Percentiles rank a stretch among this genome's conserved stretches.
Evolutionary conservation across 257 asterid genomes (phyloP).

Genomic region (Solanum chmielewskii): DNA sequence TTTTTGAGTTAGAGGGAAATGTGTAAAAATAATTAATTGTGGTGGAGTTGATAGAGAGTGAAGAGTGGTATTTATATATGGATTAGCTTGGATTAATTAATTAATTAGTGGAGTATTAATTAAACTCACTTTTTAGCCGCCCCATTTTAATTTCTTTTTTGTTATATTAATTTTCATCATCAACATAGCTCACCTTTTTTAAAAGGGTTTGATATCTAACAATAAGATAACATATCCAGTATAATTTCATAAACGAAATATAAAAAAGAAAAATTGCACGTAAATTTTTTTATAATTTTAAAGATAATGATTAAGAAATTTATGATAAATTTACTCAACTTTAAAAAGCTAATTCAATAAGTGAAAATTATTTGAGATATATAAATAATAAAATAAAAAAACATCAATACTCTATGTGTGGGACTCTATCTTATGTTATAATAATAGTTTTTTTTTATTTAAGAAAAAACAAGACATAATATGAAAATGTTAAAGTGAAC

Average conservation of each 20-base stretch:
- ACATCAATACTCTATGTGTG: neutral
- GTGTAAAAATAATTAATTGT: neutral
- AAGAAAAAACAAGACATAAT: neutral
- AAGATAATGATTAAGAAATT: neutral
- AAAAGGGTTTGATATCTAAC: neutral
- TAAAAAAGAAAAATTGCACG: accelerated
- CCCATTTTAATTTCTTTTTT: neutral
- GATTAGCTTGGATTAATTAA: neutral
- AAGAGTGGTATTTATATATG: neutral
- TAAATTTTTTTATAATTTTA: neutral
- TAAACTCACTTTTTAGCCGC: neutral
- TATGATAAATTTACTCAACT: neutral
- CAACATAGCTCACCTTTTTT: neutral
- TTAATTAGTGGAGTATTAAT: neutral
- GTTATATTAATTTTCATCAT: neutral
- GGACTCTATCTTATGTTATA: neutral
- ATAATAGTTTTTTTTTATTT: neutral
- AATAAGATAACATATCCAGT: neutral
- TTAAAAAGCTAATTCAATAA: neutral
- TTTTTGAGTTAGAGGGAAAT: neutral
- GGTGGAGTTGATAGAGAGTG: neutral
- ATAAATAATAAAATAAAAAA: neutral
- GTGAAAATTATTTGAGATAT: accelerated
- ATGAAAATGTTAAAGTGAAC: neutral
- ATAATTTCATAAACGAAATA: accelerated